Conservation (phyloP, 495 filamentous ascomycete species). For the Aspergillus mulundensis region DNA sequence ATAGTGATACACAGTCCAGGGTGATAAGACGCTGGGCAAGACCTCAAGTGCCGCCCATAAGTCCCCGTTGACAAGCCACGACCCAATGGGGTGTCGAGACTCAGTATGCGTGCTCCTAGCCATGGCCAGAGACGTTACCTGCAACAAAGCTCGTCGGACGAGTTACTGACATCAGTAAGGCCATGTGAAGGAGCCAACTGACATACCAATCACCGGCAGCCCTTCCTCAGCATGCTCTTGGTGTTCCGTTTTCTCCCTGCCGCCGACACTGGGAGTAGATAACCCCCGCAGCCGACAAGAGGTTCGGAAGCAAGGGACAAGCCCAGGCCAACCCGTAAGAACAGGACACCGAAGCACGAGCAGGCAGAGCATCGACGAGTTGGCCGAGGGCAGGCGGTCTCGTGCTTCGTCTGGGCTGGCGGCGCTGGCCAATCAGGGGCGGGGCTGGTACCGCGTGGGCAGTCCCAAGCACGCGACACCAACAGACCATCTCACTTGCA, state of each 20-base stretch:
- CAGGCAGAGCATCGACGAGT: conserved; percentile 14
- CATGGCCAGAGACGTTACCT: neutral
- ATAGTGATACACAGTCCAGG: neutral
- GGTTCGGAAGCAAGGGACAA: conserved; percentile 13
- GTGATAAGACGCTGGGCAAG: neutral
- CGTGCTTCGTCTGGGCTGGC: conserved; percentile 18
- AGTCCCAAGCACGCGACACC: conserved; percentile 46
- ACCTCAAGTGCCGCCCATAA: neutral
- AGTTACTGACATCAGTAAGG: neutral
- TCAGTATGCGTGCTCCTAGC: conserved; percentile 1
- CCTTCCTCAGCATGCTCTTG: conserved; percentile 5
- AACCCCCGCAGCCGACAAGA: conserved; percentile 5
- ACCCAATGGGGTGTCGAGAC: neutral
- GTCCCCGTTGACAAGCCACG: neutral
- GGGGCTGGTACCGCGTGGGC: conserved; percentile 31
- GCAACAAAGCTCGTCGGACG: neutral
- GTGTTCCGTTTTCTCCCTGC: conserved; percentile 8
- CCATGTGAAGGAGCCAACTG: neutral
- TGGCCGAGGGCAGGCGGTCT: conserved; percentile 19
- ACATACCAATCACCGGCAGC: conserved; percentile 11
- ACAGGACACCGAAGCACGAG: conserved; percentile 17
- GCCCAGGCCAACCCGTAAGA: conserved; percentile 13
- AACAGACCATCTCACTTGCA: neutral
- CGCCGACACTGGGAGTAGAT: neutral
- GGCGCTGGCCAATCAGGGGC: conserved; percentile 29